Evolutionary conservation across 352 stramenopile species (phyloP).

Genomic region (Peronospora belbahrii): DNA sequence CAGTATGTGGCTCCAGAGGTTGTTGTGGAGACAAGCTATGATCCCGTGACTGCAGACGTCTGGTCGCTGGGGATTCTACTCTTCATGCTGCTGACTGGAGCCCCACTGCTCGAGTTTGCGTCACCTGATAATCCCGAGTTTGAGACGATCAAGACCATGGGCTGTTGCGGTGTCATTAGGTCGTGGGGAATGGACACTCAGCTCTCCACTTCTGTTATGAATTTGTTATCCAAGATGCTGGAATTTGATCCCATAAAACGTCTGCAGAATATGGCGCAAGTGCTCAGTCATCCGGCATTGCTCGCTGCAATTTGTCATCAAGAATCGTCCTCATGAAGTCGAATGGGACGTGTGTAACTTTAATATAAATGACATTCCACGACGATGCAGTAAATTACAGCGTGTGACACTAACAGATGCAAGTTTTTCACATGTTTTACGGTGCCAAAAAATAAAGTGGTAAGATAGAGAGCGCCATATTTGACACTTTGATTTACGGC

Average conservation of each 20-base stretch:
- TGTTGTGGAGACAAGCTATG: slow-evolving; percentile 19
- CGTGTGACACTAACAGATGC: too few species aligned
- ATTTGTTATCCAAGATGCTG: slow-evolving; percentile 31
- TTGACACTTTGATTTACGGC: too few species aligned
- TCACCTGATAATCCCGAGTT: slow-evolving; percentile 25
- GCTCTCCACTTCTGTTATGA: slow-evolving; percentile 11
- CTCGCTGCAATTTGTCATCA: neutral
- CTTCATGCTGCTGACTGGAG: slow-evolving; percentile 53
- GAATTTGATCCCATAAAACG: slow-evolving; percentile 21
- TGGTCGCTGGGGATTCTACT: slow-evolving; percentile 55
- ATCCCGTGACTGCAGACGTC: slow-evolving; percentile 31
- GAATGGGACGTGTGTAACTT: too few species aligned
- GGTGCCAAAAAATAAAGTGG: too few species aligned
- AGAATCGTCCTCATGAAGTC: too few species aligned
- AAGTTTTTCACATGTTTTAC: too few species aligned
- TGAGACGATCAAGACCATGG: slow-evolving; percentile 17
- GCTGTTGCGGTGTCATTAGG: slow-evolving; percentile 27
- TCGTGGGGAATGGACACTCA: slow-evolving; percentile 23
- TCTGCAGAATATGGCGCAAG: slow-evolving; percentile 23
- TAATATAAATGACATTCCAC: too few species aligned
- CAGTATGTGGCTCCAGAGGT: slow-evolving; percentile 37
- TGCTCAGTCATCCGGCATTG: slow-evolving; percentile 21
- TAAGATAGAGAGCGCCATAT: too few species aligned
- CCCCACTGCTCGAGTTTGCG: slow-evolving; percentile 31
- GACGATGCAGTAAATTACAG: too few species aligned